phyloP scores from a whole-genome alignment of 371 early-diverging fungal genomes.

The Saksenaea vasiformis region DNA sequence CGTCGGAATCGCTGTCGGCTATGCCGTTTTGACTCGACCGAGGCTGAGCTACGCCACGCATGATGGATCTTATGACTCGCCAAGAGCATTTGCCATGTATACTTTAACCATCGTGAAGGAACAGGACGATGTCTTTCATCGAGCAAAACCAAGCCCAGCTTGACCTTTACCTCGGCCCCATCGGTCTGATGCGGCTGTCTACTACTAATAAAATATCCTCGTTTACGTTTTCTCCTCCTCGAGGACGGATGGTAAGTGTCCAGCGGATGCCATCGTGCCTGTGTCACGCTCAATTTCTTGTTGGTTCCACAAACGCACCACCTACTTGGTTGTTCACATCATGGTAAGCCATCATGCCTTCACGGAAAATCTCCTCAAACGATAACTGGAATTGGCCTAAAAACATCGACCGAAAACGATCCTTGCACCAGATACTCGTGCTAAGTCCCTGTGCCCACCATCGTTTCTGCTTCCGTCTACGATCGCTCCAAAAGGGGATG shows the following conservation, averaged over 20 bases:
- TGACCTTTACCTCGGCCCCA: background rate
- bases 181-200: background rate
- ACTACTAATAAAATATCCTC: background rate
- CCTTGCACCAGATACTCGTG: slow-evolving; percentile 40
- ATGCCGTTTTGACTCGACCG: background rate
- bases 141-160: background rate
- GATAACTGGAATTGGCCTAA: slow-evolving; percentile 38
- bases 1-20: slow-evolving; percentile 11
- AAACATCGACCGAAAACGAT: slow-evolving; percentile 42
- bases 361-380: slow-evolving; percentile 29
- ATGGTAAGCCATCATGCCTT: slow-evolving; percentile 25
- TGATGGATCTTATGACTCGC: slow-evolving; percentile 5
- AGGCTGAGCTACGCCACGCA: slow-evolving; percentile 4
- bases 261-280: slow-evolving; percentile 23
- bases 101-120: background rate
- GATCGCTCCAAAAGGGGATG: slow-evolving; percentile 31
- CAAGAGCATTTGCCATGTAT: slow-evolving; percentile 3
- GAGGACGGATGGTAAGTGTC: background rate
- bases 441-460: slow-evolving; percentile 32
- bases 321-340: slow-evolving; percentile 22
- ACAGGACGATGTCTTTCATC: background rate
- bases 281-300: background rate
- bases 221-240: slow-evolving; percentile 1
- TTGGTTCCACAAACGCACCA: background rate
- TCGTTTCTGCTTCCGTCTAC: slow-evolving; percentile 19